Base-by-base conservation (phyloP, 768 basidiomycete genomes). In the Pseudohyphozyma bogoriensis region DNA sequence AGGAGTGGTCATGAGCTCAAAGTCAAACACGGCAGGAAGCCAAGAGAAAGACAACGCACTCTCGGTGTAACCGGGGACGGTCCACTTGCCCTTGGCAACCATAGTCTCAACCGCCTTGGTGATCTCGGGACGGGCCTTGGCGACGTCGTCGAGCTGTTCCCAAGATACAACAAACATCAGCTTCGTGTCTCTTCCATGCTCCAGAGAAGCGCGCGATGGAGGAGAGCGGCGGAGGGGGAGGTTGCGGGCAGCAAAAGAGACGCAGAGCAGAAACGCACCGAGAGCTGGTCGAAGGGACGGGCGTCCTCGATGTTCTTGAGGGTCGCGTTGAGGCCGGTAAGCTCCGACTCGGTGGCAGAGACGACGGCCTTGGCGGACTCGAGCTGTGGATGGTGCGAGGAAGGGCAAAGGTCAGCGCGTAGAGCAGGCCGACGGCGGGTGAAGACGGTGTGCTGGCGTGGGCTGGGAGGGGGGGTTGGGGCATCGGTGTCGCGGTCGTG, bases 51-150 rank as follows among this genome's bases (percentile, higher is more conserved):
- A n/a, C 6, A 6, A 62, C 65, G 29, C 44, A 66, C 65, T 72
- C 67, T 76, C 76, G 67, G 72, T 71, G 74, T 76, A 76, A 37
- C 91, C 92, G 71, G 93, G 93, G 60, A 96, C 92, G 71, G 86
- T 89, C 86, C 89, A 95, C 79, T 96, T 95, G 76, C 92, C 92
- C 78, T 96, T 91, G 82, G 86, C 84, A 65, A 96, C 75, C 90
- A 95, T 93, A 68, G 80, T 86, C 78, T 96, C 89, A 61, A 95
- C 88, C 45, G 86, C 83, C 76, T 95, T 84, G 40, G 79, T 77
- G 74, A 97, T 84, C 75, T 89, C 88, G 22, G 95, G 95, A 76
- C 95, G 86, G 29, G 93, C 93, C 63, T 84, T 80, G 68, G 85
- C 84, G 68, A 97, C 87, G 63, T 99, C 93, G 71, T 86, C 84